Evolutionary conservation across 164 flowering plant species (phyloP), one percentile per base, ranked within the genome.

Genomic region (Aristolochia californica): DNA sequence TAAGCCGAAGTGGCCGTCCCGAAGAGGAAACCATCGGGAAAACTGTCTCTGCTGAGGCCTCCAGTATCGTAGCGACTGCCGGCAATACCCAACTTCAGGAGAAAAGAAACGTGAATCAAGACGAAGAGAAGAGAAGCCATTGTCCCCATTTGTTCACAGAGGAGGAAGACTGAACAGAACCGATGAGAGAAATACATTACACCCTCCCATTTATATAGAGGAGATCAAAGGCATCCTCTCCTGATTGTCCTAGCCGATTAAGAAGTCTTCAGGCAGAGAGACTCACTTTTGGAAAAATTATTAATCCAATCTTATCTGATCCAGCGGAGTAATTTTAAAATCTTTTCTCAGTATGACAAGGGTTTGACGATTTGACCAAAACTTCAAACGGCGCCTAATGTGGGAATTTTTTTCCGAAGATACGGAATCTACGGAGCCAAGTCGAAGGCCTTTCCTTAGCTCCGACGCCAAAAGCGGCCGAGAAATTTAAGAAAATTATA

Each of bases 1-100:
- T 70, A 70, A 10, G 73, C 70, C 2, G 73, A 70, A 0, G 73
- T 58, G 2, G 73, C 70, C 11, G 67, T 66, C 21, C 73, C 73
- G 22, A 66, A 70, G 24, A 58, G 48, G 25, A 70, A 70, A 9
- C 58, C 67, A 48, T 54, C 30, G 0, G 73, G 67, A 17, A 70
- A 70, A 40, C 62, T 65, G 16, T 48, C 60, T 57, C 73, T 51
- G 40, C 55, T 56, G 13, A 69, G 62, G 0, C 73, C 55, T 9
- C 55, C 55, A 5, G 30, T 25, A 24, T 52, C 55, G 22, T 14
- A 25, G 28, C 10, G 26, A 17, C 17, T 23, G 28, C 55, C 2
- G 16, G 55, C 21, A 28, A 15, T 28, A 45, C 12, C 13, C 0
- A 5, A 25, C 44, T 11, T 9, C 18, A 40, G 23, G 43, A 55